phyloP scores from a whole-genome alignment of 345 rosid species.

The Corymbia maculata region DNA sequence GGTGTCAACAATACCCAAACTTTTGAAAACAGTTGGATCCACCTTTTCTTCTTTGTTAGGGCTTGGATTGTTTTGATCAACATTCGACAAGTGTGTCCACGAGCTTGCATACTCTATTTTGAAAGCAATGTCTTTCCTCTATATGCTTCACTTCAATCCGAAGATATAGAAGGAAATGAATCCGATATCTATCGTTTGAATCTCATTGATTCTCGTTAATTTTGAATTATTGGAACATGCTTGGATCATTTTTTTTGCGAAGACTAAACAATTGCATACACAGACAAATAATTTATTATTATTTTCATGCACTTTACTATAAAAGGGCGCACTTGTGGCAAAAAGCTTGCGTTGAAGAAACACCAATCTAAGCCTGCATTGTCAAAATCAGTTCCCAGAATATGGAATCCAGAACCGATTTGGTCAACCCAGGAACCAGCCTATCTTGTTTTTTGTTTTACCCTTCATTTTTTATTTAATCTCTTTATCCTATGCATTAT shows the following conservation, averaged over 20 bases:
- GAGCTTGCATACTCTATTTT: background rate
- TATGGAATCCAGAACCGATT: too few species aligned
- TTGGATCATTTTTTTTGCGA: background rate
- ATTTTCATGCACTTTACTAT: background rate
- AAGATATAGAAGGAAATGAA: background rate
- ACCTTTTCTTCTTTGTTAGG: background rate
- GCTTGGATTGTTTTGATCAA: background rate
- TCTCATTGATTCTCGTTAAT: background rate
- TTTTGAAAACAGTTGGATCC: background rate
- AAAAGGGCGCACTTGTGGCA: background rate
- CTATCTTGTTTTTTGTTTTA: too few species aligned
- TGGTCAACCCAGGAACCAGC: too few species aligned
- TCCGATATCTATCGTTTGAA: background rate
- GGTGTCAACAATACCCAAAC: too few species aligned
- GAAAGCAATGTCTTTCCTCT: background rate
- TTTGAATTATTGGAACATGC: background rate
- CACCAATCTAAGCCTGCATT: background rate
- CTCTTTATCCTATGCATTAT: too few species aligned
- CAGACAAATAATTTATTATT: background rate
- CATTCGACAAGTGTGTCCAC: background rate
- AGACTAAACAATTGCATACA: background rate
- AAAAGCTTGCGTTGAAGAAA: background rate
- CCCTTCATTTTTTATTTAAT: too few species aligned
- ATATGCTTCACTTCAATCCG: background rate
- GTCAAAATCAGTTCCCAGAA: too few species aligned